phyloP scores from a whole-genome alignment of 352 stramenopile genomes.

The Elongisporangium prolatum region DNA sequence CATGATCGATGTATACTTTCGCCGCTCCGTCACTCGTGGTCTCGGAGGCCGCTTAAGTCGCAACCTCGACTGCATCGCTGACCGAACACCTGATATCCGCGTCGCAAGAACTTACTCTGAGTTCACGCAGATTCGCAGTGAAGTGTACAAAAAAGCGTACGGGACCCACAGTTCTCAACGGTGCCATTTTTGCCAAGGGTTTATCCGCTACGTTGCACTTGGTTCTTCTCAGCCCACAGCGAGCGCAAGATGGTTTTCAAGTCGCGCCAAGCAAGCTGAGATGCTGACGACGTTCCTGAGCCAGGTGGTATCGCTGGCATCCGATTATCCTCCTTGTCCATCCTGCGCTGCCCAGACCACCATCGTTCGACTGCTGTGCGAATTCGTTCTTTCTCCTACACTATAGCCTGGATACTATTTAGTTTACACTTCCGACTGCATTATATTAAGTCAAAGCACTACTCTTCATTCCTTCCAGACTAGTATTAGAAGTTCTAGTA shows the following conservation, averaged over 20 bases:
- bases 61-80: neutral
- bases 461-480: neutral
- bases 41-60: neutral
- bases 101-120: constrained; percentile 16
- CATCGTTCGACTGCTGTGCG: constrained; percentile 20
- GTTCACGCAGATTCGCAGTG: constrained; percentile 4
- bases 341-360: constrained; percentile 23
- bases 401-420: neutral
- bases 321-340: constrained; percentile 7
- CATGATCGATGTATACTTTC: neutral
- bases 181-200: neutral
- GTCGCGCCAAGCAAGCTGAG: neutral
- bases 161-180: neutral
- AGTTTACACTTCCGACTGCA: neutral
- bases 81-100: constrained; percentile 6
- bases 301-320: constrained; percentile 7
- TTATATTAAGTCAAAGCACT: neutral
- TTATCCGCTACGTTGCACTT: neutral
- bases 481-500: no score
- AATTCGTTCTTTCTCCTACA: constrained; percentile 24
- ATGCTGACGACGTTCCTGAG: neutral
- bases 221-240: neutral
- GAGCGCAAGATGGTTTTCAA: neutral
- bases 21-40: neutral
- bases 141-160: neutral